phyloP scores from a whole-genome alignment of 2,329 filamentous ascomycete species.

The Apiospora rasikravindrae region DNA sequence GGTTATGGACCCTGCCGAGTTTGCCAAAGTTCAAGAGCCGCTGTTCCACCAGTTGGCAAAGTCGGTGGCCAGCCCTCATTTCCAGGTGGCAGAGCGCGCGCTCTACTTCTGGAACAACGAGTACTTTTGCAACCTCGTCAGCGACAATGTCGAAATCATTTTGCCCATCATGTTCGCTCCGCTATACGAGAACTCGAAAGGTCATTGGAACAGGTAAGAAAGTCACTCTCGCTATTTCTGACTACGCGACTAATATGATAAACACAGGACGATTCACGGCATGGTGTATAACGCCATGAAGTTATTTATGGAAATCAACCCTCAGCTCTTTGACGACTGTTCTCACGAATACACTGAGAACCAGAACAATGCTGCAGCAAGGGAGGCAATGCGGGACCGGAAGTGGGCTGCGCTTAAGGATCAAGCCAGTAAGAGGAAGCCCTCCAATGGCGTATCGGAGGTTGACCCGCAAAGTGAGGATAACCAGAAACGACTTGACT shows the following conservation, averaged over 20 bases:
- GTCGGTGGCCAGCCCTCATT: constrained; percentile 97
- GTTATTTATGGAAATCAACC: constrained; percentile 99
- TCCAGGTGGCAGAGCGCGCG: constrained; percentile 96
- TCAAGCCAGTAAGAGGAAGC: constrained; percentile 74
- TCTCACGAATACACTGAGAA: constrained; percentile 98
- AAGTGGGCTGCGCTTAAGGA: constrained; percentile 90
- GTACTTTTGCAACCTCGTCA: constrained; percentile 99
- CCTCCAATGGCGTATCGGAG: constrained; percentile 56
- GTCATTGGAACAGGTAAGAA: constrained; percentile 94
- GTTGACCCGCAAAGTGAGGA: constrained; percentile 80
- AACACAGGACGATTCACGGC: constrained; percentile 87
- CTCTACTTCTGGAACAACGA: constrained; percentile 99
- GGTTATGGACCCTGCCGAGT: constrained; percentile 98
- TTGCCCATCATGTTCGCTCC: constrained; percentile 99
- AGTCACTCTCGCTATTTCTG: not conserved
- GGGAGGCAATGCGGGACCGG: constrained; percentile 79
- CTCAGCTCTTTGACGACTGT: constrained; percentile 97
- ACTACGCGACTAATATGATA: constrained; percentile 37
- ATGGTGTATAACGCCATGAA: constrained; percentile 99
- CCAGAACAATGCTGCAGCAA: constrained; percentile 87
- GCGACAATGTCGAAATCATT: constrained; percentile 98
- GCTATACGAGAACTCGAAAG: constrained; percentile 98
- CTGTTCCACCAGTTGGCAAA: constrained; percentile 97
- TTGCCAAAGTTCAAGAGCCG: constrained; percentile 97
- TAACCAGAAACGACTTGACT: constrained; percentile 86